A percentile compares a stretch with the other conserved stretches of the same genome.
These are phyloP conservation scores for Platanthera guangdongensis DNA, from an alignment of 106 monocot species.

Conservation along the genomic window DNA sequence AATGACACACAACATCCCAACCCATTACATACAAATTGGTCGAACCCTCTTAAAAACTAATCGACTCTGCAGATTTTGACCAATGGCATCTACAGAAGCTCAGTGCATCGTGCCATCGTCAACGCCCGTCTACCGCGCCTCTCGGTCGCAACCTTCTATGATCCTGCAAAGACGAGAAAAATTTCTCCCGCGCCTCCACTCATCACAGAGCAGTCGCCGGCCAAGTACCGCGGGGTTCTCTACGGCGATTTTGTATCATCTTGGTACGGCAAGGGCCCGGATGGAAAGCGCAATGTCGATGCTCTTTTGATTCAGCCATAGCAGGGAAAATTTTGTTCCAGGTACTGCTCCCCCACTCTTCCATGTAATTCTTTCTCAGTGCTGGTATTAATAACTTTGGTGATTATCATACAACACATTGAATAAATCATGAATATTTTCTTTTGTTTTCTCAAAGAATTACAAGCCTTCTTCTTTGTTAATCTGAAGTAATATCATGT, in stretches of 20 bases:
- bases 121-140: constrained; percentile 48
- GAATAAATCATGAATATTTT: too few relatives aligned
- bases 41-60: too few relatives aligned
- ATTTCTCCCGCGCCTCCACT: constrained; percentile 61
- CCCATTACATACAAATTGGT: too few relatives aligned
- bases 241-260: constrained; percentile 81
- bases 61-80: constrained; percentile 45
- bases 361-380: too few relatives aligned
- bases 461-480: too few relatives aligned
- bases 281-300: constrained; percentile 76
- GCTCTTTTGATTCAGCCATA: constrained; percentile 30
- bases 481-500: too few relatives aligned
- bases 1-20: too few relatives aligned
- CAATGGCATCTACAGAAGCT: constrained; percentile 67
- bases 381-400: too few relatives aligned
- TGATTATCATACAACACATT: too few relatives aligned
- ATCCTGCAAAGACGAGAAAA: constrained; percentile 53
- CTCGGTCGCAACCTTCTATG: constrained; percentile 82
- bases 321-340: too few relatives aligned
- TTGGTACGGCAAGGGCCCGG: constrained; percentile 80
- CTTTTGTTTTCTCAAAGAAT: too few relatives aligned
- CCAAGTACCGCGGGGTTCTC: constrained; percentile 43
- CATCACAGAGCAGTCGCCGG: constrained; percentile 23
- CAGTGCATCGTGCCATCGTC: constrained; percentile 73
- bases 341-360: too few relatives aligned